phyloP scores from a whole-genome alignment of 768 basidiomycete species.

The Pisolithus orientalis region DNA sequence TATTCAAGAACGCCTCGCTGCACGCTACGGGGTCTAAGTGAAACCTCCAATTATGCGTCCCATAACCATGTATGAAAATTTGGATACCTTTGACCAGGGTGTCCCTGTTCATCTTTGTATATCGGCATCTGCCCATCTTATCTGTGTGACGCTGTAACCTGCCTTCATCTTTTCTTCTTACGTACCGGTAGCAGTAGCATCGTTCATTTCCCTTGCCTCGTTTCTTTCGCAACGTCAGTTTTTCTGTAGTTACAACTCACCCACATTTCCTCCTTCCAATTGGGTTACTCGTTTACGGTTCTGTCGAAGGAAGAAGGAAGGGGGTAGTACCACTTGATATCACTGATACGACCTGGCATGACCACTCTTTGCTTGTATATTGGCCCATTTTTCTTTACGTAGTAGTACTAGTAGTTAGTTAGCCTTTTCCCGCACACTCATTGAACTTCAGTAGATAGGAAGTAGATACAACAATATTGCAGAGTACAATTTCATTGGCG shows the following conservation, averaged over 20 bases:
- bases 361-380: conserved; percentile 7
- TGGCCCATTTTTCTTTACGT: conserved; percentile 27
- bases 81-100: not conserved
- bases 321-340: conserved; percentile 1
- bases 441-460: conserved; percentile 30
- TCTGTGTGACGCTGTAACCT: conserved; percentile 14
- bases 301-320: not conserved
- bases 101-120: conserved; percentile 1
- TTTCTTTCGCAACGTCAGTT: conserved; percentile 5
- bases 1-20: conserved; percentile 80
- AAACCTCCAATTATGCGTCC: not conserved
- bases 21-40: conserved; percentile 78
- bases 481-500: not conserved
- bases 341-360: not conserved
- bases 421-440: conserved; percentile 5
- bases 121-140: conserved; percentile 4
- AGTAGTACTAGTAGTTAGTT: conserved; percentile 46
- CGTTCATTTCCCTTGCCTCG: conserved; percentile 5
- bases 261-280: conserved; percentile 4
- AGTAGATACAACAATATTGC: conserved; percentile 28
- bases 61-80: conserved; percentile 9
- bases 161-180: conserved; percentile 3
- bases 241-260: conserved; percentile 27
- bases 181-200: conserved; percentile 24
- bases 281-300: conserved; percentile 15